These are phyloP conservation scores for Capsicum rhomboideum DNA, from an alignment of 257 asterid species.

Conservation along the genomic window DNA sequence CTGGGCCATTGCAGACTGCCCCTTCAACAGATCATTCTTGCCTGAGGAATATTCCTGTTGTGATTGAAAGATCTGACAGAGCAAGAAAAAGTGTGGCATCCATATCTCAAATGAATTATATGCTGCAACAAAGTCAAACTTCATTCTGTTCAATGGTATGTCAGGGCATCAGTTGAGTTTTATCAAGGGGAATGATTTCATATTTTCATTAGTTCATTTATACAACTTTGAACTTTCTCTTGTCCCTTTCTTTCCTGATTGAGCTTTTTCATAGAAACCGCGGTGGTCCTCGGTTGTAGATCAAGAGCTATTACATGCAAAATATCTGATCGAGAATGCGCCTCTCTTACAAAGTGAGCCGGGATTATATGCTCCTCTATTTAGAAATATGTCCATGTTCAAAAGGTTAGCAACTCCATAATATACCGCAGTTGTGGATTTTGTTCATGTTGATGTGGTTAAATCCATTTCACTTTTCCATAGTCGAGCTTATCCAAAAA, in stretches of 20 bases:
- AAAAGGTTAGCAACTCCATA: constrained; percentile 16
- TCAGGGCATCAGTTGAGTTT: not conserved
- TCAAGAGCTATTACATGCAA: constrained; percentile 19
- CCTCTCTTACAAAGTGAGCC: constrained; percentile 5
- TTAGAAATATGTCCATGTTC: constrained; percentile 23
- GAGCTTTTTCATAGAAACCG: constrained; percentile 16
- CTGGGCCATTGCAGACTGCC: constrained; percentile 8
- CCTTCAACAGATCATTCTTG: constrained; percentile 13
- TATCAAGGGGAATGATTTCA: not conserved
- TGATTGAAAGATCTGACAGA: constrained; percentile 8
- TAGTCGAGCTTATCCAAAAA: not conserved
- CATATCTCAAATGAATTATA: constrained; percentile 28
- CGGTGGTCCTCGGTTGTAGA: constrained; percentile 18
- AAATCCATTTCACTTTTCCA: not conserved
- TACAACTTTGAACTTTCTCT: not conserved
- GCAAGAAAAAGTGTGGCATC: constrained; percentile 12
- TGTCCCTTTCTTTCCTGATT: not conserved
- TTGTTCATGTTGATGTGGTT: not conserved
- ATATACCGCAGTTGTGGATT: not conserved
- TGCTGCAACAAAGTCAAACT: constrained; percentile 23
- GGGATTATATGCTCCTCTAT: constrained; percentile 22
- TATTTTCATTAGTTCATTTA: not conserved
- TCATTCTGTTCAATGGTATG: constrained; percentile 16
- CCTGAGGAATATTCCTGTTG: not conserved
- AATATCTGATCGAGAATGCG: constrained; percentile 20